Conservation (phyloP, 805 yeast species). For the Pichia sporocuriosa region DNA sequence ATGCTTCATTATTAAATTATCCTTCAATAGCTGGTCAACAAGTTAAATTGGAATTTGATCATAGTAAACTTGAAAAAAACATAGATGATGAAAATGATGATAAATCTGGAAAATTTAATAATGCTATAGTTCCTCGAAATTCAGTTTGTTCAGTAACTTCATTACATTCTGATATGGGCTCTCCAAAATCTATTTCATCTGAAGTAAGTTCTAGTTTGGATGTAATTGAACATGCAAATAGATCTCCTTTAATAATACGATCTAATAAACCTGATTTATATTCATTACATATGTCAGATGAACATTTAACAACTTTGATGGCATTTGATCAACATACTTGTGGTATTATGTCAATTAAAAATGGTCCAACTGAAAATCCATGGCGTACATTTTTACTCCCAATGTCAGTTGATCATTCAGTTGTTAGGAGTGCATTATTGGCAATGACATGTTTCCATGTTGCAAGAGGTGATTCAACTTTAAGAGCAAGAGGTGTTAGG, state of each 20-base stretch:
- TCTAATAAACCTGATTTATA: too few species aligned
- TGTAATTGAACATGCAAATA: neutral
- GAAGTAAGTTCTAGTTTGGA: conserved; percentile 3
- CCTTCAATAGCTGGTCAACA: too few species aligned
- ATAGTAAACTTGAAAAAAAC: neutral
- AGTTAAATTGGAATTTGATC: neutral
- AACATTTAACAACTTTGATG: conserved; percentile 24
- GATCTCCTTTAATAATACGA: too few species aligned
- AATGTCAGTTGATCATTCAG: conserved; percentile 46
- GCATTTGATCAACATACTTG: conserved; percentile 43
- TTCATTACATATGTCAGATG: conserved; percentile 25
- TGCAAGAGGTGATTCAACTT: conserved; percentile 37
- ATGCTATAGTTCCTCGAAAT: neutral
- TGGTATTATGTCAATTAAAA: conserved; percentile 54
- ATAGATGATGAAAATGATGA: neutral
- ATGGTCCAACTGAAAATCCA: conserved; percentile 61
- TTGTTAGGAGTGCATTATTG: conserved; percentile 54
- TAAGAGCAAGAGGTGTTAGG: conserved; percentile 43
- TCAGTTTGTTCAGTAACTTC: neutral
- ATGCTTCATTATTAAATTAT: neutral
- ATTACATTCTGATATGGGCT: too few species aligned
- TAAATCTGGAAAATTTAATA: neutral
- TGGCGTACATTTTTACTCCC: conserved; percentile 58
- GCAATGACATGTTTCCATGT: conserved; percentile 63
- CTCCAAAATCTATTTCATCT: conserved; percentile 3